Conservation (phyloP, 306 rosid species). For the Inga laurina region DNA sequence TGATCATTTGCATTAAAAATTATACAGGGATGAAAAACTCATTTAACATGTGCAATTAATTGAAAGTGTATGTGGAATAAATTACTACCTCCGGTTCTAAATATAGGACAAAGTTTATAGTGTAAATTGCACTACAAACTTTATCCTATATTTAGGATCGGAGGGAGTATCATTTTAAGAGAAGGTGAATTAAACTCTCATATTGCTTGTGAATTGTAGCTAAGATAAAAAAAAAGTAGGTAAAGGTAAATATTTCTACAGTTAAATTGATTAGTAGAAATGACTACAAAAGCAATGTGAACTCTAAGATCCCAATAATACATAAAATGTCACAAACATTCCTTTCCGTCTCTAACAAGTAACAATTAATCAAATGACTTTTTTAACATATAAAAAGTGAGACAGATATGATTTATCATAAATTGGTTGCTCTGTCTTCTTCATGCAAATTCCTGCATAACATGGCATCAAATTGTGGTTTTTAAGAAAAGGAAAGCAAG, state of each 20-base stretch:
- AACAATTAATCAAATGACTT: background rate
- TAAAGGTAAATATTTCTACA: background rate
- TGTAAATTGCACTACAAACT: too few species aligned
- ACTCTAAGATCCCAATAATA: background rate
- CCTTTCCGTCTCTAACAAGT: background rate
- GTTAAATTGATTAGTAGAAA: background rate
- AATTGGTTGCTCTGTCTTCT: background rate
- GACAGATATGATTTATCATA: background rate
- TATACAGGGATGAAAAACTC: too few species aligned
- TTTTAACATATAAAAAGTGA: background rate
- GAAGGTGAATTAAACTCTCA: background rate
- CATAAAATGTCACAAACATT: background rate
- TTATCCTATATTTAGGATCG: too few species aligned
- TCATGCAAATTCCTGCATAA: background rate
- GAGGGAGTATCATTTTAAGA: too few species aligned
- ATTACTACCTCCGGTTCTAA: too few species aligned
- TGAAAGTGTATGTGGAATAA: too few species aligned
- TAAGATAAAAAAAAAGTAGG: background rate
- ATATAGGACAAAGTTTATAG: too few species aligned
- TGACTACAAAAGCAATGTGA: background rate
- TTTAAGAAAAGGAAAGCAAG: background rate
- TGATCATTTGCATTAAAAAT: background rate
- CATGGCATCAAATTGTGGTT: background rate
- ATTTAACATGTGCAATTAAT: too few species aligned
- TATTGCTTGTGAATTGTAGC: too few species aligned